phyloP scores from a whole-genome alignment of 306 rosid genomes.

The Dalbergia oliveri region DNA sequence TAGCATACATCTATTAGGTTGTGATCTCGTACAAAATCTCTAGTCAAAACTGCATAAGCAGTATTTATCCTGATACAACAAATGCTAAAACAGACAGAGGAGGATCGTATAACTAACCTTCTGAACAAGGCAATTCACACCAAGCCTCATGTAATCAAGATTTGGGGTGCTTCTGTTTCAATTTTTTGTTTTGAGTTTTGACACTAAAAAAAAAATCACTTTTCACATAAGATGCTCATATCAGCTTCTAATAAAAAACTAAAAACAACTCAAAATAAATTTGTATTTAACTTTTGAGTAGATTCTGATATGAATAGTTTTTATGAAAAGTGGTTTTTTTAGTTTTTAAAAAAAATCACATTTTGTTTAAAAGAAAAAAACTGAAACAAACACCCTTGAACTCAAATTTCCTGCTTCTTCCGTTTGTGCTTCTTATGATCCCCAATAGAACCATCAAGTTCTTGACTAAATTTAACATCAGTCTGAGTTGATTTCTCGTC shows the following conservation, averaged over 20 bases:
- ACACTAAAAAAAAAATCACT: too few species aligned
- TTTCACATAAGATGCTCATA: too few species aligned
- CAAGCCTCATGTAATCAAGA: background rate
- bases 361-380: too few species aligned
- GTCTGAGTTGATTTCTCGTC: background rate
- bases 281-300: too few species aligned
- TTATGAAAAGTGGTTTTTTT: too few species aligned
- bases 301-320: too few species aligned
- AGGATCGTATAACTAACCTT: background rate
- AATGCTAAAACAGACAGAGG: background rate
- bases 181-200: too few species aligned
- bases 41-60: background rate
- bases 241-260: too few species aligned
- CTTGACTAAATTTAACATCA: background rate
- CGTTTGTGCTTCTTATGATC: slow-evolving; percentile 44
- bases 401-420: slow-evolving; percentile 30
- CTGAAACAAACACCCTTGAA: too few species aligned
- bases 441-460: slow-evolving; percentile 35
- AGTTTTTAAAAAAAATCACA: too few species aligned
- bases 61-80: background rate
- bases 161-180: too few species aligned
- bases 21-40: background rate
- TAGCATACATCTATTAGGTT: background rate
- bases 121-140: background rate
- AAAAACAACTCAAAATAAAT: too few species aligned